phyloP scores from a whole-genome alignment of 306 rosid species.

The Cicer arietinum region DNA sequence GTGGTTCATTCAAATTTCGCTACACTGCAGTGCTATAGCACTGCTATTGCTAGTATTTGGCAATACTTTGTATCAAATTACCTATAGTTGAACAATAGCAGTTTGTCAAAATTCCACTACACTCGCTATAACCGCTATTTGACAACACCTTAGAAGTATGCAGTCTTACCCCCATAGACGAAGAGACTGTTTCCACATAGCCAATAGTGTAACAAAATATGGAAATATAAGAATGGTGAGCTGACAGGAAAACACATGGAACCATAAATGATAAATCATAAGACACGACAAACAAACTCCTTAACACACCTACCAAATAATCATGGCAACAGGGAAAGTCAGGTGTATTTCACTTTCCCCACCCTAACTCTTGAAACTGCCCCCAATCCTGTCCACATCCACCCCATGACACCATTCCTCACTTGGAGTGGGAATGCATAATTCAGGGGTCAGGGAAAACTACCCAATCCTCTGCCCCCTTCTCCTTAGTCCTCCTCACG shows the following conservation, averaged over 20 bases:
- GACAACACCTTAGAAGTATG: background rate
- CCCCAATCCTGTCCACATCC: background rate
- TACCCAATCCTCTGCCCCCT: background rate
- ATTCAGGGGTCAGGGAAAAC: background rate
- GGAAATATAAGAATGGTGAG: constrained; percentile 1
- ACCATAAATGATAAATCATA: constrained; percentile 1
- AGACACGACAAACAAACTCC: background rate
- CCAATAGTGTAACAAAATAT: background rate
- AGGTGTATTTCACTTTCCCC: background rate
- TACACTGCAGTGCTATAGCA: too few relatives aligned
- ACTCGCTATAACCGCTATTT: too few relatives aligned
- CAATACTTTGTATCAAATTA: too few relatives aligned
- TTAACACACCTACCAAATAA: background rate
- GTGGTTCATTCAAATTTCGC: too few relatives aligned
- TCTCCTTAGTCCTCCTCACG: background rate
- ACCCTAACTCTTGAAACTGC: background rate
- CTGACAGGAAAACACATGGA: background rate
- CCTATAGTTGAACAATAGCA: too few relatives aligned
- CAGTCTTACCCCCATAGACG: background rate
- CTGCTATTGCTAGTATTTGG: too few relatives aligned
- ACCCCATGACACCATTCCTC: background rate
- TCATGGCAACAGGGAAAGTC: background rate
- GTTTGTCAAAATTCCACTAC: too few relatives aligned
- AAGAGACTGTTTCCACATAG: background rate
- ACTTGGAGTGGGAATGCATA: background rate